Conservation (phyloP, 768 basidiomycete genomes). For the Pluteus cervinus region DNA sequence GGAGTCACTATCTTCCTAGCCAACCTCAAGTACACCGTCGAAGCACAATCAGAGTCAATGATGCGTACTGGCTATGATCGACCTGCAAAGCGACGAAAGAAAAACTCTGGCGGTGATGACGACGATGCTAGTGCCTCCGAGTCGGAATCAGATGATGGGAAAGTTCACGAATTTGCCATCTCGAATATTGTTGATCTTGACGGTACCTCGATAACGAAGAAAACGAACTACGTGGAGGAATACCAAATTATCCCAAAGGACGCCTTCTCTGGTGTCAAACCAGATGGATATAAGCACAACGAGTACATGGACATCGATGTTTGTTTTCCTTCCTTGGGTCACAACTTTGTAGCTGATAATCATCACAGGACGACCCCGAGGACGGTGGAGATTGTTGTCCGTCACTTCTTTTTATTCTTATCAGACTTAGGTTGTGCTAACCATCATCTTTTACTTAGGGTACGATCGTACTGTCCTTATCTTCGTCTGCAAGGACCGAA, state of each 20-base stretch:
- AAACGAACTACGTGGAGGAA: conserved; percentile 13
- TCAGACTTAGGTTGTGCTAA: no score
- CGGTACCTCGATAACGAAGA: no score
- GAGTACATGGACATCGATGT: conserved; percentile 36
- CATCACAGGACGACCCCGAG: conserved; percentile 14
- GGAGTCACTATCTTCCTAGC: neutral
- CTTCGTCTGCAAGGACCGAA: conserved; percentile 16
- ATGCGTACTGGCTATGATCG: no score
- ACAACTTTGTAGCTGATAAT: conserved; percentile 2
- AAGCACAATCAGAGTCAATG: neutral
- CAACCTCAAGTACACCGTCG: neutral
- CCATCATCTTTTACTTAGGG: no score
- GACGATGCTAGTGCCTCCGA: no score
- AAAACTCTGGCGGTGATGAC: no score
- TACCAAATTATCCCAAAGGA: conserved; percentile 26
- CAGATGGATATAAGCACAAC: conserved; percentile 31
- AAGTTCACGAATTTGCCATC: no score
- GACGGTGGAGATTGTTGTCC: conserved; percentile 27
- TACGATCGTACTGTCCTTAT: conserved; percentile 26
- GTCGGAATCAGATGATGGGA: no score
- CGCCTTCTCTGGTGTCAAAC: conserved; percentile 24
- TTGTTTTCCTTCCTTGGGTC: conserved; percentile 4
- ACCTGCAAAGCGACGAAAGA: no score
- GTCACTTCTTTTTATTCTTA: conserved; percentile 6
- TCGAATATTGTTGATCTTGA: no score